These are phyloP conservation scores for Syzygium aromaticum DNA, from an alignment of 345 rosid genomes.

Conservation along the genomic window DNA sequence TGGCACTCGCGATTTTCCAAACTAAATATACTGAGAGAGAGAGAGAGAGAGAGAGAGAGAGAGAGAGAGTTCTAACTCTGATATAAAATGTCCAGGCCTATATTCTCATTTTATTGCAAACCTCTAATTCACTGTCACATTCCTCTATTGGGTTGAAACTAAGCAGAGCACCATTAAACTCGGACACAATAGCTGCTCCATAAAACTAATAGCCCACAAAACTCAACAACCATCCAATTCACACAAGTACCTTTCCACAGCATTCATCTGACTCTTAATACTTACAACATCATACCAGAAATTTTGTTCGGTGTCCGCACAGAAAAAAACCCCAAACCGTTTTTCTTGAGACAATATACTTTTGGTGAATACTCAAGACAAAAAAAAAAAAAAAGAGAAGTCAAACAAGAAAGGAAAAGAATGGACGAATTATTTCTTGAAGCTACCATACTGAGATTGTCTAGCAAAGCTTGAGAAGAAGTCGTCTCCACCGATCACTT, in stretches of 20 bases:
- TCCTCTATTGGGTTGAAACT: not conserved
- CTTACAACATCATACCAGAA: not conserved
- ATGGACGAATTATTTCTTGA: slow-evolving; percentile 35
- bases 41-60: no score
- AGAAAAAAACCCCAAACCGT: not conserved
- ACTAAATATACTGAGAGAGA: no score
- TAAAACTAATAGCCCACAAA: not conserved
- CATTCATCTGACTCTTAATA: not conserved
- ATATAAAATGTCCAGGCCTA: no score
- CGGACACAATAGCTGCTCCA: not conserved
- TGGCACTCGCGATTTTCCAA: no score
- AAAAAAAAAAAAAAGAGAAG: not conserved
- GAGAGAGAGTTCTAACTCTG: no score
- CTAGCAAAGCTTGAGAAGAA: slow-evolving; percentile 57
- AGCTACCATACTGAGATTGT: slow-evolving; percentile 58
- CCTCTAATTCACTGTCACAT: not conserved
- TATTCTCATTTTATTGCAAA: not conserved
- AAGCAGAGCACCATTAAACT: not conserved
- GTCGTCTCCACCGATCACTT: slow-evolving; percentile 34
- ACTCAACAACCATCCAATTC: not conserved
- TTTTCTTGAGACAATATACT: not conserved
- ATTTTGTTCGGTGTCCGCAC: not conserved
- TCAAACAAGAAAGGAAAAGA: not conserved
- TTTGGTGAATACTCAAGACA: not conserved
- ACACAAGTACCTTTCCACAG: not conserved